Conservation (phyloP, 768 basidiomycete species). For the Tephrocybe sp. region DNA sequence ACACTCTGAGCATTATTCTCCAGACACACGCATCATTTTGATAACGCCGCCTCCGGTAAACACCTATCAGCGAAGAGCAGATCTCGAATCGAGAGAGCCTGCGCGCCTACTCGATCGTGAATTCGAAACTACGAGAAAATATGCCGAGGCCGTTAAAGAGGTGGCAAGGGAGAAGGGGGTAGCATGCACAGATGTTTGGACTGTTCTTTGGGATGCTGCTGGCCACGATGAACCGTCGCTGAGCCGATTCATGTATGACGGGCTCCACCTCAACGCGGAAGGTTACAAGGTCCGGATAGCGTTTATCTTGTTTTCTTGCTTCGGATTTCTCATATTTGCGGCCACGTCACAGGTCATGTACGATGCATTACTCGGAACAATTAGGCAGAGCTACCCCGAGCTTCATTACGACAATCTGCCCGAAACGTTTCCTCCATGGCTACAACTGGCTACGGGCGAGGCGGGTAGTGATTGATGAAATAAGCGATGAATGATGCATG, state of each 20-base stretch:
- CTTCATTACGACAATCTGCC: constrained; percentile 63
- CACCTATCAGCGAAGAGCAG: constrained; percentile 51
- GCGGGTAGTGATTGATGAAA: neutral
- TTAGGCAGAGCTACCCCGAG: constrained; percentile 60
- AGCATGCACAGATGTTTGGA: constrained; percentile 74
- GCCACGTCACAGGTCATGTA: constrained; percentile 55
- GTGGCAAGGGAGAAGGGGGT: constrained; percentile 56
- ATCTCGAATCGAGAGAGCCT: constrained; percentile 48
- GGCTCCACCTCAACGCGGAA: constrained; percentile 72
- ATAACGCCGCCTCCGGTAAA: constrained; percentile 86
- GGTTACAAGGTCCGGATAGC: constrained; percentile 64
- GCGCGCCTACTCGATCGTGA: constrained; percentile 54
- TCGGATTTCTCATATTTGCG: constrained; percentile 1
- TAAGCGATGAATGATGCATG: neutral
- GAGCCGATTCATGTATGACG: constrained; percentile 60
- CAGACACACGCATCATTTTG: constrained; percentile 71
- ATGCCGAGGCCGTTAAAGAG: constrained; percentile 67
- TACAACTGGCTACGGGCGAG: constrained; percentile 5
- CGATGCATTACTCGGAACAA: constrained; percentile 54
- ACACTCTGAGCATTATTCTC: constrained; percentile 62
- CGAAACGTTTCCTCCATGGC: constrained; percentile 56
- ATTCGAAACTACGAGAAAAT: constrained; percentile 60
- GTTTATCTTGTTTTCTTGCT: neutral
- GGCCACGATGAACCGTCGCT: constrained; percentile 56
- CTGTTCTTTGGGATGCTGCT: constrained; percentile 68